These are phyloP conservation scores for Fragilaria crotonensis DNA, from an alignment of 108 stramenopile genomes.

Conservation along the genomic window DNA sequence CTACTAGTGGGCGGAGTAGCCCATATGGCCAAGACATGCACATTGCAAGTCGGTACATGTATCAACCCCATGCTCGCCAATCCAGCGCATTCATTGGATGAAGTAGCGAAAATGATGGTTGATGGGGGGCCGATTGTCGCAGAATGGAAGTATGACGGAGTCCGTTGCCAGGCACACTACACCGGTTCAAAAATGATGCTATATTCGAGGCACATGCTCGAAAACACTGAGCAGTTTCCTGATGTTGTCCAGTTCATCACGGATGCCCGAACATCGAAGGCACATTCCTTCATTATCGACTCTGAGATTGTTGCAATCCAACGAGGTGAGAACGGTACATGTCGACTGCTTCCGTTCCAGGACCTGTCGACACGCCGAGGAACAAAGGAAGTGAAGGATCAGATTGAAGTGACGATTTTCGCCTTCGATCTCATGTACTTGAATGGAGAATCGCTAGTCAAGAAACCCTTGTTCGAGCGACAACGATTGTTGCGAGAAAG, in stretches of 20 bases:
- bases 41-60: conserved; percentile 23
- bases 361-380: conserved; percentile 35
- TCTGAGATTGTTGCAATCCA: conserved; percentile 79
- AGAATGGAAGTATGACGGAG: conserved; percentile 92
- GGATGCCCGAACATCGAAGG: conserved; percentile 9
- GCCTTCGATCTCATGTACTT: conserved; percentile 80
- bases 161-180: conserved; percentile 82
- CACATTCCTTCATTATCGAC: conserved; percentile 69
- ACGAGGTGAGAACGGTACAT: conserved; percentile 17
- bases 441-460: conserved; percentile 66
- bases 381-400: neutral
- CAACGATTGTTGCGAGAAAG: conserved; percentile 28
- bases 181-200: conserved; percentile 35
- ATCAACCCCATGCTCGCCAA: conserved; percentile 51
- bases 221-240: conserved; percentile 74
- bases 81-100: conserved; percentile 34
- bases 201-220: conserved; percentile 75
- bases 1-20: conserved; percentile 33
- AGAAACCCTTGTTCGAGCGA: conserved; percentile 42
- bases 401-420: conserved; percentile 64
- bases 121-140: conserved; percentile 8
- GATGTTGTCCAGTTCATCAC: conserved; percentile 38
- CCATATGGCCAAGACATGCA: conserved; percentile 23
- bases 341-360: conserved; percentile 79
- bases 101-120: conserved; percentile 21